Conservation (phyloP, 345 rosid species). For the Raphanus sativus region DNA sequence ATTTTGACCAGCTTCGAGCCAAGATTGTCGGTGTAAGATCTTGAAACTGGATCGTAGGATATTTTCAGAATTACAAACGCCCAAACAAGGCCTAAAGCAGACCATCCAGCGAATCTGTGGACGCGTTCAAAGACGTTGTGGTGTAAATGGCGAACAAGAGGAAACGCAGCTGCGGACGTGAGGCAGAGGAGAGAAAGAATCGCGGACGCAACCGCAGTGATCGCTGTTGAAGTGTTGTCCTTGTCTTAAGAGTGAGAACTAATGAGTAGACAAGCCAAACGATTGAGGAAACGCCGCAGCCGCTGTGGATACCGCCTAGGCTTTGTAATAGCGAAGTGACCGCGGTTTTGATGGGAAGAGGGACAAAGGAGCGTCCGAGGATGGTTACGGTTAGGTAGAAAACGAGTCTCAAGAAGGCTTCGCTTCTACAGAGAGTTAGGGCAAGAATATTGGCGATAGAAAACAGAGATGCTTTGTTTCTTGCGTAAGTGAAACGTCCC, state of each 20-base stretch:
- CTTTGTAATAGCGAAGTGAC: slow-evolving; percentile 73
- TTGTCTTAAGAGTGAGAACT: slow-evolving; percentile 56
- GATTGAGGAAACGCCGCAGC: slow-evolving; percentile 73
- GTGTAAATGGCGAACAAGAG: slow-evolving; percentile 78
- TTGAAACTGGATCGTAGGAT: slow-evolving; percentile 59
- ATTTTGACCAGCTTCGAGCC: slow-evolving; percentile 46
- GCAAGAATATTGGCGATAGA: slow-evolving; percentile 69
- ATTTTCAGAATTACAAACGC: slow-evolving; percentile 52
- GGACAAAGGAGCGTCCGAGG: slow-evolving; percentile 59
- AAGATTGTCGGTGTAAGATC: slow-evolving; percentile 48
- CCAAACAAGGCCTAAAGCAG: slow-evolving; percentile 67
- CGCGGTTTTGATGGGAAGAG: slow-evolving; percentile 54
- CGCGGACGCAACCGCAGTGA: slow-evolving; percentile 52
- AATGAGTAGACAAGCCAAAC: slow-evolving; percentile 68
- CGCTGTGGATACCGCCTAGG: slow-evolving; percentile 77
- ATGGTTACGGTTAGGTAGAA: slow-evolving; percentile 60
- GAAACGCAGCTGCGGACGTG: slow-evolving; percentile 66
- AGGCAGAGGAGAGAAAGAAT: slow-evolving; percentile 62
- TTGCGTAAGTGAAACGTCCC: slow-evolving; percentile 62
- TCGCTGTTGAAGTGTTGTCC: slow-evolving; percentile 56
- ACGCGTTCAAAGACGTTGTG: slow-evolving; percentile 73
- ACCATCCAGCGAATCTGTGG: slow-evolving; percentile 80
- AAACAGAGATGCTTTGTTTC: slow-evolving; percentile 60
- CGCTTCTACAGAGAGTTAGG: slow-evolving; percentile 72
- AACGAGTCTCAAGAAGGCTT: slow-evolving; percentile 59